A percentile compares a stretch with the other conserved stretches of the same genome.
phyloP scores from a whole-genome alignment of 2,329 filamentous ascomycete genomes.

The Colletotrichum truncatum region DNA sequence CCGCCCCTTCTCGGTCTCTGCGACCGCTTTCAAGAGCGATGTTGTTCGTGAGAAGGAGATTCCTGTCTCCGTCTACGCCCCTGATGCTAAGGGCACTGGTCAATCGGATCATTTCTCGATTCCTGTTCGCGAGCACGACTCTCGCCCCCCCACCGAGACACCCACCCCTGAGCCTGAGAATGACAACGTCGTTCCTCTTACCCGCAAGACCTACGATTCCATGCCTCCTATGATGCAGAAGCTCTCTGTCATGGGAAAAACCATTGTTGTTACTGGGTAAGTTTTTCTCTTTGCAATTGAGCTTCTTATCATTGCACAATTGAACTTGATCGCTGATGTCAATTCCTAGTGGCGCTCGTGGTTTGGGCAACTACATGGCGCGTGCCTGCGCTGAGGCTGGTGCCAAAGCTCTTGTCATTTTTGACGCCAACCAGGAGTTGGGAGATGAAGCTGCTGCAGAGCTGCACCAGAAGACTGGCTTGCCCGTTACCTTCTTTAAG shows the following conservation, averaged over 20 bases:
- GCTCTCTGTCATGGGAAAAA: constrained; percentile 76
- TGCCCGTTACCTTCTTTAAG: constrained; percentile 80
- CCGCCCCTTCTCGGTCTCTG: constrained; percentile 47
- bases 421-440: constrained; percentile 80
- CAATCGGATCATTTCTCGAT: constrained; percentile 64
- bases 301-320: neutral
- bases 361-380: constrained; percentile 83
- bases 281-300: constrained; percentile 35
- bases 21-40: constrained; percentile 54
- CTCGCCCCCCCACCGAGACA: constrained; percentile 52
- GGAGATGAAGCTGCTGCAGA: constrained; percentile 76
- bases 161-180: constrained; percentile 51
- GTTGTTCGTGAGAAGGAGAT: constrained; percentile 67
- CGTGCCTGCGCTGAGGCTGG: constrained; percentile 80
- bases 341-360: constrained; percentile 71
- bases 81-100: constrained; percentile 54
- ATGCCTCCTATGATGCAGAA: constrained; percentile 72
- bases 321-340: constrained; percentile 16
- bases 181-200: constrained; percentile 60
- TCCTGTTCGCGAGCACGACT: constrained; percentile 53
- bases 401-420: constrained; percentile 76
- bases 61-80: constrained; percentile 63
- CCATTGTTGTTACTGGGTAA: constrained; percentile 77
- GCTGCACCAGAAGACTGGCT: constrained; percentile 76
- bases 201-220: constrained; percentile 60